These are phyloP conservation scores for Waitea zeae DNA, from an alignment of 1,284 basidiomycete genomes.

Conservation along the genomic window DNA sequence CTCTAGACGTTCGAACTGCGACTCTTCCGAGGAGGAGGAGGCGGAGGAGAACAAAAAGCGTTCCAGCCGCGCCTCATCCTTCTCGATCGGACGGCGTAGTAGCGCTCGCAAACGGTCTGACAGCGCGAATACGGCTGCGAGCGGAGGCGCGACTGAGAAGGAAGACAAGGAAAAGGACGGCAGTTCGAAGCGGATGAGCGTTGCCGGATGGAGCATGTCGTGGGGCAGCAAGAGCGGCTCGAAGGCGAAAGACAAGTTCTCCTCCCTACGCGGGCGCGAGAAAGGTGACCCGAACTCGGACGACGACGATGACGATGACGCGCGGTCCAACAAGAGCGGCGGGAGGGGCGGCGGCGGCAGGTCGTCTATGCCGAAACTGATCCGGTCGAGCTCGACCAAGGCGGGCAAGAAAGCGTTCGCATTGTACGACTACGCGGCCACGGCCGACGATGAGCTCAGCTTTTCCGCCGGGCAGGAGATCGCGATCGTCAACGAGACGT, in stretches of 20 bases:
- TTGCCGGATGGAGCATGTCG: constrained; percentile 39
- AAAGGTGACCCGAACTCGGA: constrained; percentile 20
- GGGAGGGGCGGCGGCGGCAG: constrained; percentile 8
- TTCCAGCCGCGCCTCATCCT: constrained; percentile 3
- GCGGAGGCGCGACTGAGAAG: neutral
- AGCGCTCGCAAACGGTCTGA: neutral
- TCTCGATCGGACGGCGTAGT: too few species aligned
- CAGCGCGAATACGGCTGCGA: neutral
- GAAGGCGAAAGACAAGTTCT: constrained; percentile 47
- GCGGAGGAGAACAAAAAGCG: constrained; percentile 10
- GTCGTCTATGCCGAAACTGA: constrained; percentile 12
- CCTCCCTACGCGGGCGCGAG: constrained; percentile 22
- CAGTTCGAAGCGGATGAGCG: constrained; percentile 48
- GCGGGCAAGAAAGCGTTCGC: constrained; percentile 54
- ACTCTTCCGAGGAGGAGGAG: too few species aligned
- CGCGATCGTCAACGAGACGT: constrained; percentile 52
- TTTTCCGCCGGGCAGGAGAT: constrained; percentile 62
- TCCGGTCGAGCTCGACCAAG: constrained; percentile 16
- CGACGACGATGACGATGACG: constrained; percentile 15
- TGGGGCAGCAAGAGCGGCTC: constrained; percentile 36
- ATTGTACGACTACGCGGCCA: constrained; percentile 54
- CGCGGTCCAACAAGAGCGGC: neutral
- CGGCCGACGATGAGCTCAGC: constrained; percentile 58
- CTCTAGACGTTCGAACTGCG: too few species aligned
- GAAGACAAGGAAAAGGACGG: constrained; percentile 14